A percentile compares a stretch with the other conserved stretches of the same genome.
phyloP scores from a whole-genome alignment of 1,284 basidiomycete genomes.

The Sphagnurus paluster region DNA sequence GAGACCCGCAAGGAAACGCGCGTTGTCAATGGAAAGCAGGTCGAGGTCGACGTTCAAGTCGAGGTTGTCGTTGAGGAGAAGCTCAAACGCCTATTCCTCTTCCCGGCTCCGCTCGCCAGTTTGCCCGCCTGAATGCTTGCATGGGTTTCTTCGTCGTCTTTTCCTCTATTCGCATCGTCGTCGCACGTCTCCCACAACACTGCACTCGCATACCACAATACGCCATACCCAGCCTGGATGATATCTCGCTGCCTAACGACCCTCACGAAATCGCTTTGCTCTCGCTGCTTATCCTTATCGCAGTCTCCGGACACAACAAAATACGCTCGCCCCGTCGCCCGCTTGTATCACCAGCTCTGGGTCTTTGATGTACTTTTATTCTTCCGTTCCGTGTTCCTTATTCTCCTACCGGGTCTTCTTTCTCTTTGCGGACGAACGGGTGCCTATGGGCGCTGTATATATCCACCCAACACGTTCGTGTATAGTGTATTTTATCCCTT shows the following conservation, averaged over 20 bases:
- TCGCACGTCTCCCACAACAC: slow-evolving; percentile 8
- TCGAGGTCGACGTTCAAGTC: slow-evolving; percentile 54
- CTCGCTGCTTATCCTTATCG: slow-evolving; percentile 17
- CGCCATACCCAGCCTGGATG: slow-evolving; percentile 9
- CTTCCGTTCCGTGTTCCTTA: slow-evolving; percentile 4
- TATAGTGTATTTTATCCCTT: slow-evolving; percentile 14
- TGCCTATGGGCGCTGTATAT: slow-evolving; percentile 10
- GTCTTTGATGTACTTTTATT: slow-evolving; percentile 17
- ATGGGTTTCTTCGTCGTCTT: slow-evolving; percentile 4
- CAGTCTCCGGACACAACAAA: slow-evolving; percentile 11
- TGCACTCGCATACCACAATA: slow-evolving; percentile 19
- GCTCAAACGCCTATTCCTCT: slow-evolving; percentile 38
- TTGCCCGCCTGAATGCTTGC: slow-evolving; percentile 1
- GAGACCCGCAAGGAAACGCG: slow-evolving; percentile 55
- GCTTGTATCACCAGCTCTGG: slow-evolving; percentile 11
- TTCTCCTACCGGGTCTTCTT: no score
- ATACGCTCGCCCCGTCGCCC: slow-evolving; percentile 10
- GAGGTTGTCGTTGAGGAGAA: slow-evolving; percentile 42
- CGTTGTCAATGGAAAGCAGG: slow-evolving; percentile 55
- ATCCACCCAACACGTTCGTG: slow-evolving; percentile 13
- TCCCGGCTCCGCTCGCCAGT: slow-evolving; percentile 21
- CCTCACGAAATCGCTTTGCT: slow-evolving; percentile 12
- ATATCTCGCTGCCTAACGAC: slow-evolving; percentile 11
- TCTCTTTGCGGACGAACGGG: slow-evolving; percentile 13
- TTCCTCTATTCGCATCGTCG: slow-evolving; percentile 9